Percentiles rank a stretch among this genome's conserved stretches.
Conservation (phyloP, 2,329 filamentous ascomycete genomes). For the Neurospora sp. region DNA sequence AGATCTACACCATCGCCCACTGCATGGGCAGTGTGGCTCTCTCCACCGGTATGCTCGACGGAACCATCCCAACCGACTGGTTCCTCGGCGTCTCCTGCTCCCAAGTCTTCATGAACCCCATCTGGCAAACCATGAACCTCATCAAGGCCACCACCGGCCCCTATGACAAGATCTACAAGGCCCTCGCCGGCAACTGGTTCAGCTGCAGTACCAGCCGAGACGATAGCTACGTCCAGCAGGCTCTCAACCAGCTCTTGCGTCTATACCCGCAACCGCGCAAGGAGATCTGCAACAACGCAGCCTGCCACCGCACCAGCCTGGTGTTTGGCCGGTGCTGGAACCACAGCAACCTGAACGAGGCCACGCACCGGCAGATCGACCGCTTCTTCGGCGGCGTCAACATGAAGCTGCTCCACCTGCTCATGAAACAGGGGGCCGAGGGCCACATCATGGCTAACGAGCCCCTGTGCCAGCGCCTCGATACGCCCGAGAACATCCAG, state of each 20-base stretch:
- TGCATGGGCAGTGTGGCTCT: slow-evolving; percentile 56
- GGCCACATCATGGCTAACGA: slow-evolving; percentile 44
- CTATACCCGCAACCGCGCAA: slow-evolving; percentile 43
- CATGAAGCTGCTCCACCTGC: slow-evolving; percentile 45
- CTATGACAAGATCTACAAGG: slow-evolving; percentile 39
- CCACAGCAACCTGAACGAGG: slow-evolving; percentile 55
- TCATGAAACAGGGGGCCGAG: slow-evolving; percentile 45
- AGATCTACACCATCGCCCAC: slow-evolving; percentile 50
- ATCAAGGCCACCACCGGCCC: slow-evolving; percentile 41
- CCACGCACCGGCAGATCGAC: slow-evolving; percentile 52
- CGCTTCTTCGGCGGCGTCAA: slow-evolving; percentile 54
- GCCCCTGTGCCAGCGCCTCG: slow-evolving; percentile 36
- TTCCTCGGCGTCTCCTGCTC: slow-evolving; percentile 48
- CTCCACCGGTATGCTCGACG: slow-evolving; percentile 49
- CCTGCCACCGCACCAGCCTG: slow-evolving; percentile 50
- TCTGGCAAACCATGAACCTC: slow-evolving; percentile 46
- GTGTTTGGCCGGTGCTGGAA: slow-evolving; percentile 57
- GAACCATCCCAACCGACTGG: slow-evolving; percentile 47
- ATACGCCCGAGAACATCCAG: slow-evolving; percentile 38
- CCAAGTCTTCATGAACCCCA: slow-evolving; percentile 55
- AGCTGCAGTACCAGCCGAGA: slow-evolving; percentile 36
- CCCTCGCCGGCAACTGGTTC: slow-evolving; percentile 44
- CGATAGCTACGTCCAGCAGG: slow-evolving; percentile 39
- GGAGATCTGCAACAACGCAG: slow-evolving; percentile 52
- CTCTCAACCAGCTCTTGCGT: slow-evolving; percentile 46